A percentile compares a stretch with the other conserved stretches of the same genome.
phyloP scores from a whole-genome alignment of 1,139 yeast genomes.

The Diutina rugosa region DNA sequence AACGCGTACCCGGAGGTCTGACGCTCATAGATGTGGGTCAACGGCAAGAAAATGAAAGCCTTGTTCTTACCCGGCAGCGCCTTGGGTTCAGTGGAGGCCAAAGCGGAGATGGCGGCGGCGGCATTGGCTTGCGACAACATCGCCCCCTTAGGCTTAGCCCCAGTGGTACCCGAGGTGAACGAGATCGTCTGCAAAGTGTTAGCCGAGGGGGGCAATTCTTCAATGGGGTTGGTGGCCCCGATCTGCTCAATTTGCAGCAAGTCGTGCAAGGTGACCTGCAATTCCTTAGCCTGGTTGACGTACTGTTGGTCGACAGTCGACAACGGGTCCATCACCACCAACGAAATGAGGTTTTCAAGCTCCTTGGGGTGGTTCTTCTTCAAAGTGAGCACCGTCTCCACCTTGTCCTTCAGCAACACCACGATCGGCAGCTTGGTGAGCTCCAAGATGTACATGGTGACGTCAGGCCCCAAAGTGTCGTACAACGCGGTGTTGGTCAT shows the following conservation, averaged over 20 bases:
- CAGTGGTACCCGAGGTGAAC: slow-evolving; percentile 32
- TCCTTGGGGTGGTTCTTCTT: slow-evolving; percentile 10
- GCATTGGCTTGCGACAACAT: slow-evolving; percentile 19
- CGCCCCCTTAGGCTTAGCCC: slow-evolving; percentile 29
- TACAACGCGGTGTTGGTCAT: slow-evolving; percentile 27
- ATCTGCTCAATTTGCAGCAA: slow-evolving; percentile 1
- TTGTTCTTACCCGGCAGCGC: slow-evolving; percentile 6
- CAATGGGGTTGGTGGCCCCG: background rate
- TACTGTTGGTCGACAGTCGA: slow-evolving; percentile 1
- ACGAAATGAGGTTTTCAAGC: background rate
- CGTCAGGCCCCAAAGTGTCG: slow-evolving; percentile 25
- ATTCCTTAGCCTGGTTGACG: background rate
- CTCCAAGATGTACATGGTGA: slow-evolving; percentile 21
- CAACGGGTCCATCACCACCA: slow-evolving; percentile 3
- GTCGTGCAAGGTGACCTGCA: background rate
- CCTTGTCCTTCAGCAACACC: slow-evolving; percentile 19
- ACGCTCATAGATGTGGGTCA: slow-evolving; percentile 31
- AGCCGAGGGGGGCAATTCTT: slow-evolving; percentile 13
- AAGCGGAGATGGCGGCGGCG: slow-evolving; percentile 14
- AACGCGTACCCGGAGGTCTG: slow-evolving; percentile 18
- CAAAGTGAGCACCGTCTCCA: slow-evolving; percentile 13
- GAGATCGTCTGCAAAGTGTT: slow-evolving; percentile 23
- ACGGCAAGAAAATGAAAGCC: slow-evolving; percentile 19
- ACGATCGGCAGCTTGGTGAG: slow-evolving; percentile 24
- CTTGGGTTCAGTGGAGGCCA: slow-evolving; percentile 6